phyloP scores from a whole-genome alignment of 2,329 filamentous ascomycete species.

The Penicillium sp. region DNA sequence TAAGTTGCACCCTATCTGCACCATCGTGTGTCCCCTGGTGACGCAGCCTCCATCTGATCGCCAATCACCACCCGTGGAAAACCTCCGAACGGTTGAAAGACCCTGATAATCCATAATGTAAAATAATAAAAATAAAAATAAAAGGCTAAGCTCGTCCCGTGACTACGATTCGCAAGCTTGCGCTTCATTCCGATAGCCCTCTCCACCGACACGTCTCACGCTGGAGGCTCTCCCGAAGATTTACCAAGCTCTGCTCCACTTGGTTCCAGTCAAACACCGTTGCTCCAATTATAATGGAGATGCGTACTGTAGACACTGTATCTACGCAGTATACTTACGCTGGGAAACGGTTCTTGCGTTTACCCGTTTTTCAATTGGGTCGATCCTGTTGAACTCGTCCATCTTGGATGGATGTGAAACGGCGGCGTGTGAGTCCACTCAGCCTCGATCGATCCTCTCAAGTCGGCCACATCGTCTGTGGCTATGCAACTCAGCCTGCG shows the following conservation, averaged over 20 bases:
- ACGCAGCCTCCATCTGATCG: constrained; percentile 4
- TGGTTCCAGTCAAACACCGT: neutral
- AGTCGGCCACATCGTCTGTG: neutral
- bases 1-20: neutral
- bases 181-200: constrained; percentile 14
- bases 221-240: neutral
- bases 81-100: constrained; percentile 15
- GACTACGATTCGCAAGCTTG: constrained; percentile 19
- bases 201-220: constrained; percentile 6
- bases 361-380: constrained; percentile 2
- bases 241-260: constrained; percentile 3
- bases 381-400: neutral
- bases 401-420: neutral
- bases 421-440: constrained; percentile 12
- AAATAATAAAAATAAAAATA: neutral
- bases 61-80: constrained; percentile 14
- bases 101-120: constrained; percentile 8
- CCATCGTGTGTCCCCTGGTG: constrained; percentile 2
- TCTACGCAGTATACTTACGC: too few relatives aligned
- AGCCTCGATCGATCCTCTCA: neutral
- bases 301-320: neutral
- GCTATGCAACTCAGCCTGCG: neutral
- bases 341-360: neutral
- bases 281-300: neutral
- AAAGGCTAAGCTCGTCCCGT: constrained; percentile 9